Evolutionary conservation across 2,329 filamentous ascomycete species (phyloP), one percentile per base, ranked within the genome.

Genomic region (Penicillium sp.): DNA sequence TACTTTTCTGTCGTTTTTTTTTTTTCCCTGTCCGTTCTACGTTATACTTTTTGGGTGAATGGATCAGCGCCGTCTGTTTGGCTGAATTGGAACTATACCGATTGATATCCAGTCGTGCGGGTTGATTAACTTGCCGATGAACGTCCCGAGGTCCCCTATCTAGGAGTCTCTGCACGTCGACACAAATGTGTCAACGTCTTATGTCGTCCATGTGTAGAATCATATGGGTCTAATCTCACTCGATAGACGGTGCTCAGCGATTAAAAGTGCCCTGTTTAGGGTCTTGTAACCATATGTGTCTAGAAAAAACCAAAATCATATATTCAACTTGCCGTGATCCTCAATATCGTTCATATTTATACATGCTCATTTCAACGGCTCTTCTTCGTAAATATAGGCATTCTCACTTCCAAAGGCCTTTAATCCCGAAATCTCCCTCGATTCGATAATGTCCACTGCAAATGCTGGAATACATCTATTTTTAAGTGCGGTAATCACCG

Each of bases 401-500:
- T 16, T 6, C 15, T 21, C n/a, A 7, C 46, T 29, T 16, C 8
- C 7, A 7, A 45, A 32, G 3, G 9, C n/a, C 34, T 47, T 32
- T 8, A 16, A 29, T n/a, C 7, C 44, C 35, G 16, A 51, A 32
- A 44, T 45, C 25, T 23, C 27, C 40, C 12, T 58, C 27, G 31
- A 25, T 52, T 41, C 34, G 16, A 27, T 29, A 32, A 25, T 8
- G 39, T 34, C 16, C 18, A 27, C n/a, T 46, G n/a, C n/a, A n/a
- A 21, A 23, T 21, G 2, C 27, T 45, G 46, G 34, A 29, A 48
- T 34, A 37, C 39, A 52, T 32, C 2, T 45, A 7, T 21, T 46
- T 27, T 60, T 60, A 86, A 32, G 85, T 86, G 65, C 85, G 73
- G 70, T 87, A 87, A 70, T 87, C 85, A 37, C 83, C 85, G 67